A percentile compares a stretch with the other conserved stretches of the same genome.
These are phyloP conservation scores for Sanghuangporus baumii DNA, from an alignment of 1,284 basidiomycete species.

Conservation along the genomic window DNA sequence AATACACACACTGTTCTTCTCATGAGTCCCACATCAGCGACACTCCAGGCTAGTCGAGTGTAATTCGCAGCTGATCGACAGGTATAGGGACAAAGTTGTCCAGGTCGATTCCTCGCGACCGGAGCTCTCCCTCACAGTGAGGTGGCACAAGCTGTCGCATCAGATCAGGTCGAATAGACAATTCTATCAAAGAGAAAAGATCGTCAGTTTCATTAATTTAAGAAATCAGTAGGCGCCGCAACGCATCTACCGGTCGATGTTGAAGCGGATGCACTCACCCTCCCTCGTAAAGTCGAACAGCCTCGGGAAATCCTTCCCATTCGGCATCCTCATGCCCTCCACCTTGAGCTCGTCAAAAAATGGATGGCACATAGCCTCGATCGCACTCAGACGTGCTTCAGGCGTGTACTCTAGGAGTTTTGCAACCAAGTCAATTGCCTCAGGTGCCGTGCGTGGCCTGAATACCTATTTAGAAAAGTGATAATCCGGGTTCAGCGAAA, in stretches of 20 bases:
- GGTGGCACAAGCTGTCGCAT: conserved; percentile 87
- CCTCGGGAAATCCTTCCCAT: conserved; percentile 91
- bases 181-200: conserved; percentile 51
- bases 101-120: conserved; percentile 80
- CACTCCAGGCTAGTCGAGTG: conserved; percentile 63
- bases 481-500: conserved; percentile 6
- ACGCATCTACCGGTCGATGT: background rate
- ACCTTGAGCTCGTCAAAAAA: conserved; percentile 96
- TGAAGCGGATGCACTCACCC: conserved; percentile 47
- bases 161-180: conserved; percentile 93
- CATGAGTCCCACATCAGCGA: background rate
- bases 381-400: conserved; percentile 82
- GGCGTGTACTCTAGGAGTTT: conserved; percentile 98
- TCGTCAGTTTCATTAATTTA: background rate
- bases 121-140: conserved; percentile 86
- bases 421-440: conserved; percentile 94
- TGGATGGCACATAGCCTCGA: conserved; percentile 92
- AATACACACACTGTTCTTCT: conserved; percentile 10
- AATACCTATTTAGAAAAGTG: conserved; percentile 67
- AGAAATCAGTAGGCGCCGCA: background rate
- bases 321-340: conserved; percentile 91
- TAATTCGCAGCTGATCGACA: conserved; percentile 86
- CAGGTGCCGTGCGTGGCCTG: conserved; percentile 92
- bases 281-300: conserved; percentile 97
- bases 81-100: conserved; percentile 94